Evolutionary conservation across 2,329 filamentous ascomycete species (phyloP), one percentile per base, ranked within the genome.

Genomic region (Cercospora brassicicola): DNA sequence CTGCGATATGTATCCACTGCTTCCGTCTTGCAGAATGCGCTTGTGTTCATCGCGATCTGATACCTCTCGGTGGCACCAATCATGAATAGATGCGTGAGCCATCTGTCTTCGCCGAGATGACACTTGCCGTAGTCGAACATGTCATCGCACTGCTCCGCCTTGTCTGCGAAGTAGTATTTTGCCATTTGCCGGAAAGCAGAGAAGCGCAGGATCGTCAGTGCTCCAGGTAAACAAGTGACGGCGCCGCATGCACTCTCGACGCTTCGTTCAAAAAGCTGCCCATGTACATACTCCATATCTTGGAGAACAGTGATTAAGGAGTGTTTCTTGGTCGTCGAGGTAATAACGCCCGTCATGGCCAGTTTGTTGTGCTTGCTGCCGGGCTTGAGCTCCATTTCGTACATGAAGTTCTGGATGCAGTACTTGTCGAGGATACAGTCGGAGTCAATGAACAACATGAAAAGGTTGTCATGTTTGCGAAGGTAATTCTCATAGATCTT

Each of bases 11-110:
- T 93, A 81, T 97, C 93, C 18, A 97, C 94, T 26, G 95, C 94
- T 80, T 98, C 94, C 0, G 95, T 98, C 82, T 98, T 98, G 87
- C 95, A 98, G 79, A 98, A 98, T 7, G 94, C 95, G 64, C 93
- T 94, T 0, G 94, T 97, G 80, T 95, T 97, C 90, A 98, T 94
- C 81, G 96, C 93, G 70, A 98, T 97, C 80, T 98, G 95, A 79
- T 96, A 96, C 48, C 92, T 87, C 79, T 96, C 89, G 82, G 93
- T 92, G 55, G 94, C 94, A 26, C 93, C 94, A 76, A 98, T 95
- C 95, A 99, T 99, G 84, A 99, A 97, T 67, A 99, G 86, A 83
- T 99, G 95, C 0, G 94, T 99, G 66, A 98, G 86, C 94, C 94
- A 98, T 71, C 94, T 87, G 80, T 99, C 95, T 80, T 98, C 95